A percentile compares a stretch with the other conserved stretches of the same genome.
Conservation (phyloP, 1,284 basidiomycete genomes). For the Puccinia coronata region DNA sequence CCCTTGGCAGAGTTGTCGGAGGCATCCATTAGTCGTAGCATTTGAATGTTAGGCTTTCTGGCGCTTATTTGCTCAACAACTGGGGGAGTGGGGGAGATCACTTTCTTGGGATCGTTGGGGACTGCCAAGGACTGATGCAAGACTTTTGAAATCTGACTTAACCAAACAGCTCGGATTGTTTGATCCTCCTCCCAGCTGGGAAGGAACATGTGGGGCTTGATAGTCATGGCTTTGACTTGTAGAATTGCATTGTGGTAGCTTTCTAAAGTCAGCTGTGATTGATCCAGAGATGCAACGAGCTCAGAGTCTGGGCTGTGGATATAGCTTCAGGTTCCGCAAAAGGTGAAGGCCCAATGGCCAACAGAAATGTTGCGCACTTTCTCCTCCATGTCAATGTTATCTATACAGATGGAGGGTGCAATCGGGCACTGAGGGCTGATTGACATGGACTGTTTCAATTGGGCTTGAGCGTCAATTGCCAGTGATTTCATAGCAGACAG, state of each 20-base stretch:
- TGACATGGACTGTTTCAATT: not conserved
- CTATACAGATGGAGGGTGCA: not conserved
- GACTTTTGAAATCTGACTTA: not conserved
- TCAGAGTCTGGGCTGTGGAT: not conserved
- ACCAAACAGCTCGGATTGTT: not conserved
- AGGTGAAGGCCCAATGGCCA: not conserved
- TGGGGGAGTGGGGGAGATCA: not conserved
- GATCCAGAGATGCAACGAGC: not conserved
- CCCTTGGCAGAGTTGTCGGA: not conserved
- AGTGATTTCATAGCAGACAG: not conserved
- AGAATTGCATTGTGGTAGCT: too few species aligned
- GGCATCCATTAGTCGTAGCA: not conserved
- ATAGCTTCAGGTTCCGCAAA: not conserved
- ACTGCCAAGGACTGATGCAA: not conserved
- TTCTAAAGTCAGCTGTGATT: too few species aligned
- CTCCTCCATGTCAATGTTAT: slow-evolving; percentile 5
- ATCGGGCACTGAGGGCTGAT: not conserved
- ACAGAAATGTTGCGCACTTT: not conserved
- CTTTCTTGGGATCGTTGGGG: not conserved
- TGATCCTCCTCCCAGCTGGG: not conserved
- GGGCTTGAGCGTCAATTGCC: not conserved
- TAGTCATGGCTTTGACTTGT: too few species aligned
- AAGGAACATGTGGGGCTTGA: not conserved
- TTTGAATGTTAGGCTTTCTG: not conserved
- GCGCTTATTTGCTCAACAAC: not conserved